A percentile compares a stretch with the other conserved stretches of the same genome.
Conservation (phyloP, 352 stramenopile genomes). For the Stramenopiles sp. region DNA sequence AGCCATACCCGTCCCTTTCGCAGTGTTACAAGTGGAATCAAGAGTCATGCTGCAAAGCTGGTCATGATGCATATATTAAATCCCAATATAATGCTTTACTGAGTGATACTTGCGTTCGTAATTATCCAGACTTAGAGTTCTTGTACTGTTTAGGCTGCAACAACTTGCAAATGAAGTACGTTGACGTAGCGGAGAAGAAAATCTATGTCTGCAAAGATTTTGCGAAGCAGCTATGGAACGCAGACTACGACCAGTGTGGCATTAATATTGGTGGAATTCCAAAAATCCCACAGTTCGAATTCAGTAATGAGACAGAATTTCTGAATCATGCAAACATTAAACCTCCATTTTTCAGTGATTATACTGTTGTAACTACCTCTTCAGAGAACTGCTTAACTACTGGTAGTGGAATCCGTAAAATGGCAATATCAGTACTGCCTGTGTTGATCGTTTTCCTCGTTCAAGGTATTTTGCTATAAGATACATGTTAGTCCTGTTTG, state of each 20-base stretch:
- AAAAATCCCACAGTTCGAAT: not conserved
- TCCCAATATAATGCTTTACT: not conserved
- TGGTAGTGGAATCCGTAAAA: no score
- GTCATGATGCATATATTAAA: not conserved
- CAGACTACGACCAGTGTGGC: not conserved
- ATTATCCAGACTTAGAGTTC: not conserved
- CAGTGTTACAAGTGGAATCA: constrained; percentile 3
- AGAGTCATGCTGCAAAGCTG: not conserved
- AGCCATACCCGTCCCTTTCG: not conserved
- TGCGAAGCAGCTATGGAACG: not conserved
- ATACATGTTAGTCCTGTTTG: no score
- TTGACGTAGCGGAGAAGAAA: not conserved
- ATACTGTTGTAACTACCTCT: not conserved
- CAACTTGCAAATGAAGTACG: not conserved
- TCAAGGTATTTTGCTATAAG: no score
- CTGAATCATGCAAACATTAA: not conserved
- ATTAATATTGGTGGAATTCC: not conserved
- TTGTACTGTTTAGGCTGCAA: not conserved
- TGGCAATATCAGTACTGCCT: no score
- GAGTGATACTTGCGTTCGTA: not conserved
- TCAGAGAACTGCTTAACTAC: no score
- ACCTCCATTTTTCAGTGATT: not conserved
- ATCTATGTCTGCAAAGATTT: not conserved
- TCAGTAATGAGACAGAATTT: not conserved
- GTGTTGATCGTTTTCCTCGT: no score